Conservation (phyloP, 495 filamentous ascomycete genomes). For the Penicillium arizonense region DNA sequence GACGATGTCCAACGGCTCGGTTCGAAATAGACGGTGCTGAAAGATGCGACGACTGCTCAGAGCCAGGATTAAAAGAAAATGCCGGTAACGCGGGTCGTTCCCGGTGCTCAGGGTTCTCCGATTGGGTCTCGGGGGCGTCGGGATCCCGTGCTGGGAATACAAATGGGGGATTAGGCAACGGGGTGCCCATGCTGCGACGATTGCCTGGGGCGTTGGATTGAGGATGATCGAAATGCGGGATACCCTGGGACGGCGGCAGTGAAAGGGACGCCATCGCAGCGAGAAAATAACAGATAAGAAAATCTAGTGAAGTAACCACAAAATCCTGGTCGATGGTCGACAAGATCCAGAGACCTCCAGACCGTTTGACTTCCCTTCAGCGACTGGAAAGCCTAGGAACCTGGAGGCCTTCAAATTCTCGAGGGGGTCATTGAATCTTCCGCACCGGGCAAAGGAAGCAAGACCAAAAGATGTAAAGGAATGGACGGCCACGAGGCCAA, state of each 20-base stretch:
- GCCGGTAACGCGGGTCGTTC: constrained; percentile 52
- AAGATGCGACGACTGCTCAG: constrained; percentile 27
- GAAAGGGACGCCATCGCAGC: constrained; percentile 42
- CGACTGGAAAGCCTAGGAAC: constrained; percentile 37
- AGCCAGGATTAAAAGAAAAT: constrained; percentile 65
- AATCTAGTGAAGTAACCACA: constrained; percentile 9
- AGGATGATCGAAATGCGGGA: constrained; percentile 33
- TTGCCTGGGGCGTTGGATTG: constrained; percentile 16
- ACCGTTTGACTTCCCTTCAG: constrained; percentile 35
- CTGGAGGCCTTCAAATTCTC: constrained; percentile 43
- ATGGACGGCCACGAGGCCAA: constrained; percentile 50
- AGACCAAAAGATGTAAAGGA: constrained; percentile 32
- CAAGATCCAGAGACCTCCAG: constrained; percentile 45
- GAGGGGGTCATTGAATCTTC: constrained; percentile 37
- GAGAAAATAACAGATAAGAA: constrained; percentile 12
- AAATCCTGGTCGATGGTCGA: constrained; percentile 24
- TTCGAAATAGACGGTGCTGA: constrained; percentile 27
- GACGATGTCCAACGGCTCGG: constrained; percentile 58
- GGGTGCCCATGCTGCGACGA: constrained; percentile 40
- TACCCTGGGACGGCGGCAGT: constrained; percentile 34
- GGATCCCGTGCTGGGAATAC: constrained; percentile 60
- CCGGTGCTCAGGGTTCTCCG: constrained; percentile 12
- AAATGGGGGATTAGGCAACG: constrained; percentile 69
- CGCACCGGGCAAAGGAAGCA: constrained; percentile 29
- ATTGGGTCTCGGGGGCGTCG: constrained; percentile 11